Percentiles rank a stretch among this genome's conserved stretches.
These are phyloP conservation scores for Fragilaria crotonensis DNA, from an alignment of 108 stramenopile genomes.

Conservation along the genomic window DNA sequence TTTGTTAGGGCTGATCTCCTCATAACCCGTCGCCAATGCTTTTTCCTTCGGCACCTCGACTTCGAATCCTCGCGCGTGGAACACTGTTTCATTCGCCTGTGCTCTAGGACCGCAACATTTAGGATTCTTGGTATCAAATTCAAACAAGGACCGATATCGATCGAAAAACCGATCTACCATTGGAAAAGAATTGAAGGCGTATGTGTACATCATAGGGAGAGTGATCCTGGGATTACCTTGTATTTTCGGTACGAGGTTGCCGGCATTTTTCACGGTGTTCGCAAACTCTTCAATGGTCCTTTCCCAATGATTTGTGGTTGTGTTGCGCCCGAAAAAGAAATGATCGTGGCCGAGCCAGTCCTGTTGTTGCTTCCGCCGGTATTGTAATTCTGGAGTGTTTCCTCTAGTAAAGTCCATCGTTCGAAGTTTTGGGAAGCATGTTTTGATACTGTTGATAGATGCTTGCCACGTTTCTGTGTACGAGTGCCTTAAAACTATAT, in stretches of 20 bases:
- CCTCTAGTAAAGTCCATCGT: neutral
- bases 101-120: neutral
- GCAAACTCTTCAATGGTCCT: neutral
- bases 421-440: slow-evolving; percentile 1
- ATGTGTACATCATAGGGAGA: neutral
- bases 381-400: neutral
- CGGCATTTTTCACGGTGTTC: neutral
- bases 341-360: slow-evolving; percentile 1
- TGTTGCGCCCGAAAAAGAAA: no score
- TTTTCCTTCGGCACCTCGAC: neutral
- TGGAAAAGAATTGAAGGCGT: neutral
- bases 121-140: neutral
- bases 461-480: neutral
- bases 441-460: neutral
- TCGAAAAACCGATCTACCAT: neutral
- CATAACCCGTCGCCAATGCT: slow-evolving; percentile 11
- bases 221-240: neutral
- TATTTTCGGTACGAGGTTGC: neutral
- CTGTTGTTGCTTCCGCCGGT: neutral
- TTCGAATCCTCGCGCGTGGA: neutral
- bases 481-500: neutral
- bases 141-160: neutral
- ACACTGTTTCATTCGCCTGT: neutral
- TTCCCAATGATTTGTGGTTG: neutral
- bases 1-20: slow-evolving; percentile 16